Evolutionary conservation across 805 yeast species (phyloP), one percentile per base, ranked within the genome.

Genomic region (Wickerhamomyces ciferrii): DNA sequence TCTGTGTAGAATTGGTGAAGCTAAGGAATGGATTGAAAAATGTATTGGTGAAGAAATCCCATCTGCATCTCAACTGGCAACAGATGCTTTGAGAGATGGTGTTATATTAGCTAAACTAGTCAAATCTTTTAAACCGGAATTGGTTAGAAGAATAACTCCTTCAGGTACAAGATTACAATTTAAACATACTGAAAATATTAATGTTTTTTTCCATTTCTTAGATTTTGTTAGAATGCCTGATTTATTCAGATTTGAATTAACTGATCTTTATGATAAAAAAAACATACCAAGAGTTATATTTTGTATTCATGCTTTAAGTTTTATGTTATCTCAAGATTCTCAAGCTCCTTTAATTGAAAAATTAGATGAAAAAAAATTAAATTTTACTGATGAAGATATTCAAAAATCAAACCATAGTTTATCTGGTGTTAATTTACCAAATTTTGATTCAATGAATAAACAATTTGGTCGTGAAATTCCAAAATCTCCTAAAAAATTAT

Each of bases 231-330:
- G 79, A 24, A 81, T 94, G 53, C 99, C 98, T 0, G 91, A 87
- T 47, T 74, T 90, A 45, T 94, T 91, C 63, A 76, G 86, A 42
- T 94, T 94, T 61, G 99, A 92, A 62, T 76, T 91, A 48, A 90
- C 96, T 4, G 99, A 94, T 65, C 72, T 94, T 34, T 94, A 90
- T 66, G 97, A 94, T 60, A 84, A 84, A 59, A 91, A 89, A 58
- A 87, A 92, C 60, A 78, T 91, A 19, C 98, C 98, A 15, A 91
- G 88, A 60, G 98, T 94, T 23, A 85, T 94, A 61, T 90, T 89
- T 65, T 91, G 97, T 55, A 66, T 94, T 34, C 97, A 92, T 68
- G 97, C 97, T 2, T 67, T 92, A 52, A 82, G 90, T 43, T 87
- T 79, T 54, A 79, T 88, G 61, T 71, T 94, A 46, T 75, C 83